Conservation (phyloP, 495 filamentous ascomycete genomes). For the Niebla homalea region DNA sequence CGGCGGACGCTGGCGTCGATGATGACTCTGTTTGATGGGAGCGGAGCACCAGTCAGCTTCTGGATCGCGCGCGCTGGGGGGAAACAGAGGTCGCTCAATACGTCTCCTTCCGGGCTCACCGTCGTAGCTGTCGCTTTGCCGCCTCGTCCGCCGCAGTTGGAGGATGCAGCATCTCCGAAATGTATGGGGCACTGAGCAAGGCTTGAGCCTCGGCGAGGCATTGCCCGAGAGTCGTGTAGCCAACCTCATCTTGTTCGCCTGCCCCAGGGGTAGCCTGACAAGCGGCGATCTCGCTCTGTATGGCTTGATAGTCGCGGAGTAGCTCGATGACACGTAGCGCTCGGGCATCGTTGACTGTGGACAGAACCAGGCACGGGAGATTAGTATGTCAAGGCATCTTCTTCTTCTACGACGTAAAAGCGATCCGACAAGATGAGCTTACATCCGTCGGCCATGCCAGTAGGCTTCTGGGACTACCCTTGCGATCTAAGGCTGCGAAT, state of each 20-base stretch:
- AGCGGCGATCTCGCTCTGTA: conserved; percentile 67
- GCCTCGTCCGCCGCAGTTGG: conserved; percentile 50
- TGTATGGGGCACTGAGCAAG: conserved; percentile 57
- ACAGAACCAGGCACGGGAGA: not conserved
- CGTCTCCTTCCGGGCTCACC: too few species aligned
- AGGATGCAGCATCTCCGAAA: conserved; percentile 35
- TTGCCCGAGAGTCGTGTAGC: conserved; percentile 62
- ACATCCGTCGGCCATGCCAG: conserved; percentile 45
- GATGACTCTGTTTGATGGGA: conserved; percentile 30
- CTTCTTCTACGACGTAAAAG: conserved; percentile 31
- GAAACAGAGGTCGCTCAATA: too few species aligned
- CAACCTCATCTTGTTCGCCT: conserved; percentile 67
- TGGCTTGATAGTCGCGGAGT: conserved; percentile 70
- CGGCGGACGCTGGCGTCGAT: conserved; percentile 66
- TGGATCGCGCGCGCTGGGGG: too few species aligned
- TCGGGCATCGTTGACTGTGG: conserved; percentile 70
- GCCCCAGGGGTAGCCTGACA: conserved; percentile 41
- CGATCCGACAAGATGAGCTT: not conserved
- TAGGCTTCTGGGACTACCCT: conserved; percentile 1
- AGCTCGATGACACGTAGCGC: conserved; percentile 70
- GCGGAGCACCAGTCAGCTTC: too few species aligned
- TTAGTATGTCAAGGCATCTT: conserved; percentile 3
- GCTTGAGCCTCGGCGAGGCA: conserved; percentile 62
- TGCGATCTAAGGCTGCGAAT: too few species aligned
- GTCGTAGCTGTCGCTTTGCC: conserved; percentile 59